Evolutionary conservation across 1,139 yeast genomes (phyloP).

Genomic region (Magnusiomyces paraingens): DNA sequence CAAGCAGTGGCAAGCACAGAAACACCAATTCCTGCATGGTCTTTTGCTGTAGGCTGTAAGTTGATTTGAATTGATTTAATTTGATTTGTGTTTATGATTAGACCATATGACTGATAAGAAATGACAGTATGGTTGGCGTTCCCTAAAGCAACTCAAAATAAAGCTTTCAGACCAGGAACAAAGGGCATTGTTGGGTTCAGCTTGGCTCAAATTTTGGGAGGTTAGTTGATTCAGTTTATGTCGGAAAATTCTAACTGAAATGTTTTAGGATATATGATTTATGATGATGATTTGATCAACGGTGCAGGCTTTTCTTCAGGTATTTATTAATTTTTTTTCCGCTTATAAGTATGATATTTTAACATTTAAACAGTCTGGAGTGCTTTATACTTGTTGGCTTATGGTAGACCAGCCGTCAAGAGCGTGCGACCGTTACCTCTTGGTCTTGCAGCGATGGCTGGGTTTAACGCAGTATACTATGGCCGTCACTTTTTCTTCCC

Average conservation of each 20-base stretch:
- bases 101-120: neutral
- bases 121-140: constrained; percentile 25
- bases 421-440: constrained; percentile 50
- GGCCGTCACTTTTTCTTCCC: constrained; percentile 59
- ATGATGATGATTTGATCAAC: constrained; percentile 72
- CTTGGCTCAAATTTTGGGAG: constrained; percentile 67
- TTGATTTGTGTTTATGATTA: neutral
- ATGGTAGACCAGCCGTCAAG: constrained; percentile 56
- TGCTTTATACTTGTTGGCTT: constrained; percentile 63
- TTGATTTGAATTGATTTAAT: neutral
- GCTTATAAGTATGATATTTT: constrained; percentile 5
- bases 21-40: constrained; percentile 16
- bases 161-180: constrained; percentile 41
- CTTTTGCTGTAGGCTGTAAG: constrained; percentile 11
- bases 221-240: constrained; percentile 26
- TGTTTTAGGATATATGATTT: constrained; percentile 48
- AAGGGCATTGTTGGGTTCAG: constrained; percentile 54
- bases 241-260: neutral
- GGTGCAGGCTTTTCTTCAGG: constrained; percentile 78
- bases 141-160: constrained; percentile 24
- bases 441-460: constrained; percentile 51
- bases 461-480: constrained; percentile 57
- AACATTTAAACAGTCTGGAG: constrained; percentile 62
- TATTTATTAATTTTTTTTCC: constrained; percentile 15
- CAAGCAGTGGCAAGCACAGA: constrained; percentile 2